Conservation (phyloP, 768 basidiomycete genomes). For the Tricholoma sp. region DNA sequence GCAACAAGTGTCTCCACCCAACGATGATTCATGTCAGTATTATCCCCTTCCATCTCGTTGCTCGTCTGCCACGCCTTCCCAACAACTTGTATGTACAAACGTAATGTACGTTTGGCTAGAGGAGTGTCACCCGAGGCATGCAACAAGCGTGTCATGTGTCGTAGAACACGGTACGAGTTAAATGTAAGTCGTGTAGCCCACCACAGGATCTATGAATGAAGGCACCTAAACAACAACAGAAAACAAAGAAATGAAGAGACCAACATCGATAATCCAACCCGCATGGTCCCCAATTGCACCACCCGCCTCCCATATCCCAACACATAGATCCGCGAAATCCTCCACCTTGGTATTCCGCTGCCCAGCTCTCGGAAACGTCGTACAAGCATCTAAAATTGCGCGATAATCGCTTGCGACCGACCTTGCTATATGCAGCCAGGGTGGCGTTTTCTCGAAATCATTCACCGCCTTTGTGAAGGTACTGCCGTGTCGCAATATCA, state of each 20-base stretch:
- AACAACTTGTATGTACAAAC: constrained; percentile 80
- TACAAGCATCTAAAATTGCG: constrained; percentile 59
- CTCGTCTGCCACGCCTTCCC: constrained; percentile 73
- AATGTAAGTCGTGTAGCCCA: constrained; percentile 94
- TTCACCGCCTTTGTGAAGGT: constrained; percentile 2
- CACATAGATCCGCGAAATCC: constrained; percentile 76
- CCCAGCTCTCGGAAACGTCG: constrained; percentile 78
- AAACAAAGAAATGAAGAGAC: constrained; percentile 24
- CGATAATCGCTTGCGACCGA: constrained; percentile 70
- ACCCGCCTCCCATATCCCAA: constrained; percentile 76
- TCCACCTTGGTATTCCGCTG: constrained; percentile 75
- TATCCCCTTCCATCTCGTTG: constrained; percentile 25
- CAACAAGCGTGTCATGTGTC: constrained; percentile 78
- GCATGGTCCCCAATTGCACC: constrained; percentile 59
- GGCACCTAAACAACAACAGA: constrained; percentile 1
- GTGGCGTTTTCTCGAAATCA: constrained; percentile 28
- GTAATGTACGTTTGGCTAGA: constrained; percentile 70
- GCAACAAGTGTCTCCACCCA: constrained; percentile 79
- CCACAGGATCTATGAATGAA: constrained; percentile 65
- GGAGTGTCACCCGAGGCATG: constrained; percentile 53
- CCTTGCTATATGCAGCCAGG: constrained; percentile 64
- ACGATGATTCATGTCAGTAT: constrained; percentile 58
- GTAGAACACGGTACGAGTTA: constrained; percentile 80
- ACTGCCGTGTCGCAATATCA: constrained; percentile 46
- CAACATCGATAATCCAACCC: constrained; percentile 79